phyloP scores from a whole-genome alignment of 345 rosid species.

The Cardamine occulta region DNA sequence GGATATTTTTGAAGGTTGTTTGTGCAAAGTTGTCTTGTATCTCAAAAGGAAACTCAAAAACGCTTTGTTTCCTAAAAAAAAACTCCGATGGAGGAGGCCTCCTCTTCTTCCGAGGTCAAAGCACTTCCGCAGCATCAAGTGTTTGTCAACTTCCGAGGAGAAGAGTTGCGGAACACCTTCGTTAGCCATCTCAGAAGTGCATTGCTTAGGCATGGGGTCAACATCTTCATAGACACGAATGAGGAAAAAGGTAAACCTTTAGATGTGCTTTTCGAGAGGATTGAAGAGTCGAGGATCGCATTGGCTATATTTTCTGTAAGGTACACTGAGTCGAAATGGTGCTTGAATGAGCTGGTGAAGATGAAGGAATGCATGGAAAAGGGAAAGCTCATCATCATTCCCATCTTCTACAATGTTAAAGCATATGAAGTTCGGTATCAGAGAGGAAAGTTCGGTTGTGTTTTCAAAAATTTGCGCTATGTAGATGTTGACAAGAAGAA shows the following conservation, averaged over 20 bases:
- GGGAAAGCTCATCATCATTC: conserved; percentile 6
- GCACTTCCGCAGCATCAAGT: neutral
- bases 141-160: neutral
- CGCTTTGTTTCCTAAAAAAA: neutral
- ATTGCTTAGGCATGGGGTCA: neutral
- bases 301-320: neutral
- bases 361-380: conserved; percentile 15
- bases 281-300: conserved; percentile 5
- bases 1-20: no score
- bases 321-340: neutral
- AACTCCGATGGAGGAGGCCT: neutral
- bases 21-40: no score
- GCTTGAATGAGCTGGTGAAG: conserved; percentile 2
- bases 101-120: neutral
- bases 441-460: neutral
- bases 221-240: neutral
- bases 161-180: neutral
- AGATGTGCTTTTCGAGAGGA: neutral
- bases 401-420: conserved; percentile 10
- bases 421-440: neutral
- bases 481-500: neutral
- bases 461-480: neutral
- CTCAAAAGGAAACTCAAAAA: neutral
- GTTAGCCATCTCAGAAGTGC: neutral
- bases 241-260: neutral